These are phyloP conservation scores for Talaromyces borbonicus DNA, from an alignment of 495 filamentous ascomycete genomes.

Conservation along the genomic window DNA sequence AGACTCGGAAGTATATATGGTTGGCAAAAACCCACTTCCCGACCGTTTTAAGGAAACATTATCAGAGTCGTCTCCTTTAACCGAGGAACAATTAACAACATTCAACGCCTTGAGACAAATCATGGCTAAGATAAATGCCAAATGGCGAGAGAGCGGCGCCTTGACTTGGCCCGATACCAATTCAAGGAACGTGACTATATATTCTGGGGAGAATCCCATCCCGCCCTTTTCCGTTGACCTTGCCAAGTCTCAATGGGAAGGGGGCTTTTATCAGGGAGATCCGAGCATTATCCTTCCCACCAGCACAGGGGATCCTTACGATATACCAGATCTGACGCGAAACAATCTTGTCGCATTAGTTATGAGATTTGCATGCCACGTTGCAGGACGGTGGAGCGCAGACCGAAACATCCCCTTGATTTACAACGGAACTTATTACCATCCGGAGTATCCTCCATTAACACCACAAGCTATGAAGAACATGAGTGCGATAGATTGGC, in stretches of 20 bases:
- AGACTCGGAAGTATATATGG: conserved; percentile 14
- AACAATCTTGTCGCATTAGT: conserved; percentile 44
- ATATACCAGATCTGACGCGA: conserved; percentile 29
- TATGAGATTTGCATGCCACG: conserved; percentile 72
- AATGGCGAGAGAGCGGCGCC: conserved; percentile 31
- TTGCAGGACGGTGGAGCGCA: conserved; percentile 63
- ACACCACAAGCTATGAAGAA: conserved; percentile 25
- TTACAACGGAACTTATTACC: conserved; percentile 58
- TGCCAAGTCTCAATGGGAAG: conserved; percentile 7
- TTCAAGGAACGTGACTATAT: conserved; percentile 21
- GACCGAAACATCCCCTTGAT: conserved; percentile 68
- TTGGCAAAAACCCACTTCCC: conserved; percentile 29
- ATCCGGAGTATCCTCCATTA: conserved; percentile 41
- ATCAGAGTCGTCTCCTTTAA: conserved; percentile 10
- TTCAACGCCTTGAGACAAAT: conserved; percentile 32
- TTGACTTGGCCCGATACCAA: conserved; percentile 12
- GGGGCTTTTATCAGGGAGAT: conserved; percentile 38
- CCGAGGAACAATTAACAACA: conserved; percentile 26
- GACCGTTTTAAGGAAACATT: conserved; percentile 11
- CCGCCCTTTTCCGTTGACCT: not conserved
- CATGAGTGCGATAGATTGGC: conserved; percentile 23
- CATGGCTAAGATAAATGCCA: conserved; percentile 30
- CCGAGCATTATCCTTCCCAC: conserved; percentile 38
- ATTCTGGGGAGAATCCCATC: conserved; percentile 12
- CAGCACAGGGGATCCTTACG: conserved; percentile 24